Percentiles rank a stretch among this genome's conserved stretches.
phyloP scores from a whole-genome alignment of 2,329 filamentous ascomycete genomes.

The Hirsutella minnesotensis region DNA sequence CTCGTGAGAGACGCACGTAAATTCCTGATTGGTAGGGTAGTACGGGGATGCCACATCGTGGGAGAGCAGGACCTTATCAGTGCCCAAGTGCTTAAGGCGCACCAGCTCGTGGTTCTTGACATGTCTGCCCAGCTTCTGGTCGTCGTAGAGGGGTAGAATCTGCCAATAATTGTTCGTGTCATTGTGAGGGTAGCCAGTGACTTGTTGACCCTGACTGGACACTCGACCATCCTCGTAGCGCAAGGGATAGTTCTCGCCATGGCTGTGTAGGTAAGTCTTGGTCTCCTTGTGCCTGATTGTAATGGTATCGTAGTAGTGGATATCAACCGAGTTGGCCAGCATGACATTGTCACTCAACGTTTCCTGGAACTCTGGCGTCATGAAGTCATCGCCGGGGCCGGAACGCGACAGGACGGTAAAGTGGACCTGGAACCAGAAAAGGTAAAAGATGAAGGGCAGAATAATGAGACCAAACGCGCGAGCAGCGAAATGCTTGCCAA shows the following conservation, averaged over 20 bases:
- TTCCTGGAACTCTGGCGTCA: slow-evolving; percentile 97
- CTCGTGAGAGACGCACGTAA: slow-evolving; percentile 67
- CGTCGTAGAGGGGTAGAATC: slow-evolving; percentile 59
- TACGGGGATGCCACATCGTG: slow-evolving; percentile 96
- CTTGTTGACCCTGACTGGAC: slow-evolving; percentile 94
- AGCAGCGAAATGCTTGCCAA: slow-evolving; percentile 81
- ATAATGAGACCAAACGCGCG: slow-evolving; percentile 78
- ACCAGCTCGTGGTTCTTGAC: slow-evolving; percentile 80
- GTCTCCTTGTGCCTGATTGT: slow-evolving; percentile 94
- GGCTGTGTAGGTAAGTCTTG: slow-evolving; percentile 90
- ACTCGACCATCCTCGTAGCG: slow-evolving; percentile 96
- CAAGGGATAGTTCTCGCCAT: slow-evolving; percentile 77
- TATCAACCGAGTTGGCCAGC: slow-evolving; percentile 72
- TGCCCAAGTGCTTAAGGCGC: slow-evolving; percentile 75
- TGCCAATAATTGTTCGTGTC: slow-evolving; percentile 99
- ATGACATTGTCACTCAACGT: slow-evolving; percentile 91
- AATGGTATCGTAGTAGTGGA: slow-evolving; percentile 84
- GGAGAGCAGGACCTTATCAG: slow-evolving; percentile 75
- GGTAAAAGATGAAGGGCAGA: slow-evolving; percentile 91
- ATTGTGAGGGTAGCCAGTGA: slow-evolving; percentile 95
- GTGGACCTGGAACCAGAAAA: slow-evolving; percentile 99
- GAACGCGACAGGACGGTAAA: slow-evolving; percentile 81
- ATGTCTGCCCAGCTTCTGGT: slow-evolving; percentile 44
- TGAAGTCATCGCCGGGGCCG: slow-evolving; percentile 95
- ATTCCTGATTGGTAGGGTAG: slow-evolving; percentile 96